Conservation (phyloP, 352 stramenopile genomes). For the Phytophthora capsici region DNA sequence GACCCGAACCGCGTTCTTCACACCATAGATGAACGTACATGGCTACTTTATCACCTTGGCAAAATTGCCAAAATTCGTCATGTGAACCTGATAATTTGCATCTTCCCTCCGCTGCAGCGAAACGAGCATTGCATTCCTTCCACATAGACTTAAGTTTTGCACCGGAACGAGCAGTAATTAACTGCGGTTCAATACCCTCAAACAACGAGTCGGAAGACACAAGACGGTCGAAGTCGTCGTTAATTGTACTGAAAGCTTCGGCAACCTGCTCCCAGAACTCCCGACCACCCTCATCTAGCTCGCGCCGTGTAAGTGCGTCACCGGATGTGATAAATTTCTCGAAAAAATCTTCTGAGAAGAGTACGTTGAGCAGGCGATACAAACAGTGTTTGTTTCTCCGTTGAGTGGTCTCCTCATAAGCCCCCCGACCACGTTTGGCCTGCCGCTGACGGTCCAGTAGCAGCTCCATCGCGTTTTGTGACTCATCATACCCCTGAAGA, state of each 20-base stretch:
- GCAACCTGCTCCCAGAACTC: constrained; percentile 2
- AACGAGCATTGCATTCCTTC: too few species aligned
- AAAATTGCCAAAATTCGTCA: too few species aligned
- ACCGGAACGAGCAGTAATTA: background rate
- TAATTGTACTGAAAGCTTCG: background rate
- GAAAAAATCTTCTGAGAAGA: too few species aligned
- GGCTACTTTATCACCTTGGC: too few species aligned
- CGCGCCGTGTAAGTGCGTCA: background rate
- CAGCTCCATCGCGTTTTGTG: background rate
- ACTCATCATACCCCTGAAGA: background rate
- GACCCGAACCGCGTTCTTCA: too few species aligned
- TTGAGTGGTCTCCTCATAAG: too few species aligned
- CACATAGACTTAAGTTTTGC: background rate
- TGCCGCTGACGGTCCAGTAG: background rate
- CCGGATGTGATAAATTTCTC: background rate
- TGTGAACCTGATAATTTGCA: too few species aligned
- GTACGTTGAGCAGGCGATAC: too few species aligned
- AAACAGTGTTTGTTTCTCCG: background rate
- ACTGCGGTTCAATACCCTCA: background rate
- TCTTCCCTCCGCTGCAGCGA: too few species aligned
- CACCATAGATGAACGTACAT: too few species aligned
- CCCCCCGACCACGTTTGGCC: background rate
- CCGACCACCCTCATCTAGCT: constrained; percentile 2
- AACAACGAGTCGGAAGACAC: too few species aligned
- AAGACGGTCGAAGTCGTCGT: too few species aligned